These are phyloP conservation scores for Isabelozyma pseudorhagii DNA, from an alignment of 805 yeast species.

Conservation along the genomic window DNA sequence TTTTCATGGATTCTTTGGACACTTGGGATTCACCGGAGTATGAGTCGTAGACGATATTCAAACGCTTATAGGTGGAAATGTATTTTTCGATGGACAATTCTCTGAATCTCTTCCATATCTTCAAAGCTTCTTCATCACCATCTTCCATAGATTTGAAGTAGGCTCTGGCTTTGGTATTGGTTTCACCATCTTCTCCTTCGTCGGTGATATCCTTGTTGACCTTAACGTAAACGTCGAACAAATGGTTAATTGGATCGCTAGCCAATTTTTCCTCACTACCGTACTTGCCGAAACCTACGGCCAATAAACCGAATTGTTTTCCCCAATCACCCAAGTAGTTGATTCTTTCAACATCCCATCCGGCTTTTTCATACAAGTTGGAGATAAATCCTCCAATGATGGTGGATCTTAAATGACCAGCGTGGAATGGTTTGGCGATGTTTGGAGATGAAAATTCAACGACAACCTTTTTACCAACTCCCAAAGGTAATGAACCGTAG, in stretches of 20 bases:
- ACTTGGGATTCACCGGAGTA: conserved; percentile 98
- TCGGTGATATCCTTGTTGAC: conserved; percentile 72
- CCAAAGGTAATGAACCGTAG: conserved; percentile 77
- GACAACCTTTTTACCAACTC: conserved; percentile 64
- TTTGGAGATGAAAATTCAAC: conserved; percentile 97
- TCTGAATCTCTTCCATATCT: conserved; percentile 84
- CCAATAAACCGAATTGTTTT: conserved; percentile 94
- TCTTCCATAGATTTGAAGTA: conserved; percentile 91
- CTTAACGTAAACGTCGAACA: conserved; percentile 89
- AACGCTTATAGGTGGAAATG: conserved; percentile 82
- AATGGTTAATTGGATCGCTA: conserved; percentile 85
- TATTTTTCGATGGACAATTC: conserved; percentile 86
- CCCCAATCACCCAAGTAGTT: conserved; percentile 99
- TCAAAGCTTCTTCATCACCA: conserved; percentile 78
- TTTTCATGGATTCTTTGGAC: conserved; percentile 63
- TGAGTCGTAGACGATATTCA: conserved; percentile 81
- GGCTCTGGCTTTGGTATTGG: conserved; percentile 77
- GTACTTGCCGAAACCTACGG: conserved; percentile 84
- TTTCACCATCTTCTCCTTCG: conserved; percentile 50
- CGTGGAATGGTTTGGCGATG: conserved; percentile 99
- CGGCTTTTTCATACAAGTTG: conserved; percentile 83
- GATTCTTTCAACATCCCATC: conserved; percentile 89
- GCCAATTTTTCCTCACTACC: conserved; percentile 74
- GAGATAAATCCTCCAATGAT: conserved; percentile 95
- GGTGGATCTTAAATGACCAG: conserved; percentile 97